Evolutionary conservation across 2,329 filamentous ascomycete genomes (phyloP), one percentile per base, ranked within the genome.

Genomic region (Ophiostoma perfectum): DNA sequence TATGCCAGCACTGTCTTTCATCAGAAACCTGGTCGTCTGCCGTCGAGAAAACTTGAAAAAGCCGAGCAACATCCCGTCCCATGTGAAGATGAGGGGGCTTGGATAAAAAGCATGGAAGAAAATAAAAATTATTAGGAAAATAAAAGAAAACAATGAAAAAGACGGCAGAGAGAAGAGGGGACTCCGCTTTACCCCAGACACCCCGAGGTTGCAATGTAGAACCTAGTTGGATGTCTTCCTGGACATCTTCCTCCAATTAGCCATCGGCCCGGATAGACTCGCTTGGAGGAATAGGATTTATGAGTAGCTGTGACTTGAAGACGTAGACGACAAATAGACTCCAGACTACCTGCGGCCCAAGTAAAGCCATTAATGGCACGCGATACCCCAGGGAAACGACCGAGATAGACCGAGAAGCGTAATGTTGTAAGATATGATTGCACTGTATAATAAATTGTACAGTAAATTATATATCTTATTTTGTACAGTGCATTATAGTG

Each of bases 111-210:
- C 8, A 8, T 36, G 49, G 18, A 52, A 18, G 47, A 18, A 4
- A 52, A 18, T 6, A 7, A 2, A 45, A 45, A 52, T 18, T 8
- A 52, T 6, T 8, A 55, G 27, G 49, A 55, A 60, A 4, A 11
- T 60, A 27, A 60, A 60, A 38, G 27, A 16, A 60, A 12, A 6
- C 6, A 44, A 44, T 6, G 2, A 52, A 52, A 52, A 6, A 52
- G 6, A 38, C 55, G 16, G 55, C 27, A 27, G 27, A 60, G 55
- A 36, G 3, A 38, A 60, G 27, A 60, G 55, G 55, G 55, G 55
- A 60, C 55, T 60, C 55, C 55, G 55, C 55, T 60, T 60, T 60
- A 60, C 55, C 55, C 55, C 55, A 60, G 55, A 60, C 55, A 36
- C 27, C 52, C 55, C 18, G 49, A 55, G 49, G 18, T 55, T 12